These are phyloP conservation scores for Wickerhamomyces sp. DNA, from an alignment of 1,139 yeast genomes.

Conservation along the genomic window DNA sequence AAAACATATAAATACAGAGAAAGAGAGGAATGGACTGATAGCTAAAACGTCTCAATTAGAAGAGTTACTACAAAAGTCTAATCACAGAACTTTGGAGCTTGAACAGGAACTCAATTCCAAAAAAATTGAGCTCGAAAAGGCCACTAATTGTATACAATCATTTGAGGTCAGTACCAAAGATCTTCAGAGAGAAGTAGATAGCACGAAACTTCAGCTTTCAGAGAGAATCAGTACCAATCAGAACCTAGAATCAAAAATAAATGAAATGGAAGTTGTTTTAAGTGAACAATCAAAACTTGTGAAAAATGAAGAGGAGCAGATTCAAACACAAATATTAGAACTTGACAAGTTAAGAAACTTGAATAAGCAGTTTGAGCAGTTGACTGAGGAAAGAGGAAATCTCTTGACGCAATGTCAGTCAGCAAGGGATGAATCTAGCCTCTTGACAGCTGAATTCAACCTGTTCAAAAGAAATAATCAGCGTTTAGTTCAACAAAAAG, in stretches of 20 bases:
- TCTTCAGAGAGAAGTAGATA: neutral
- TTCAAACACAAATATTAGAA: slow-evolving; percentile 1
- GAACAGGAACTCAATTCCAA: neutral
- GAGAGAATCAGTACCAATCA: neutral
- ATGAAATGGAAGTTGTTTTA: slow-evolving; percentile 1
- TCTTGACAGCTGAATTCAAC: too few species aligned
- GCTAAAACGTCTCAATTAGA: too few species aligned
- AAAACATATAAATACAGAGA: too few species aligned
- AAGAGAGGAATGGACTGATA: too few species aligned
- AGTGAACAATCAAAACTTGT: slow-evolving; percentile 1
- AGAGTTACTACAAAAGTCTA: neutral
- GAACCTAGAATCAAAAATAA: neutral
- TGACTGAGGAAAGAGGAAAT: neutral
- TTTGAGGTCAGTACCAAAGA: neutral
- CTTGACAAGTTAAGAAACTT: neutral
- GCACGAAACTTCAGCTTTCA: neutral
- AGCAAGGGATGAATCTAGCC: too few species aligned
- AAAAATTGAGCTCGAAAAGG: neutral
- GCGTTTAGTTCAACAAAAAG: slow-evolving; percentile 1
- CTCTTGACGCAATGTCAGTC: too few species aligned
- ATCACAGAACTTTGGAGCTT: neutral
- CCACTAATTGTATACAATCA: neutral
- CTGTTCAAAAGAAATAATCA: neutral
- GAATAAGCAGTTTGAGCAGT: neutral
- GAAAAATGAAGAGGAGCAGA: slow-evolving; percentile 1